Percentiles rank a stretch among this genome's conserved stretches.
Evolutionary conservation across 176 grass and related monocot genomes (phyloP).

Genomic region (Carex kokanica): DNA sequence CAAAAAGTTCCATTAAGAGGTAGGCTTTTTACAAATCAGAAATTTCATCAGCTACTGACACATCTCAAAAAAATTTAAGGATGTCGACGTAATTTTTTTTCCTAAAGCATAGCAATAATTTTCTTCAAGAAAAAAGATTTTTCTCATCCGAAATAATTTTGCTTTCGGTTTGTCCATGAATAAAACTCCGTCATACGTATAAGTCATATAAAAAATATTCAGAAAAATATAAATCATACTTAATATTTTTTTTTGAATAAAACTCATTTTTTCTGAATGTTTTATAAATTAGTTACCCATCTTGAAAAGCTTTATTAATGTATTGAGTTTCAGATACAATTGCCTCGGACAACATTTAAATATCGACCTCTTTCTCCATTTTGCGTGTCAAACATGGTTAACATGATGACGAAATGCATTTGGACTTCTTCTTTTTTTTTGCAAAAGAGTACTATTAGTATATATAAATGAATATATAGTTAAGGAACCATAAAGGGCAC

Average conservation of each 20-base stretch:
- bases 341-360: too few species aligned
- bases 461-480: background rate
- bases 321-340: too few species aligned
- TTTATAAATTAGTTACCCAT: background rate
- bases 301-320: too few species aligned
- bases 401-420: slow-evolving; percentile 3
- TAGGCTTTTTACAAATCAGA: too few species aligned
- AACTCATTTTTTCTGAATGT: background rate
- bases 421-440: background rate
- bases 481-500: background rate
- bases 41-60: too few species aligned
- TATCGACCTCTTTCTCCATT: too few species aligned
- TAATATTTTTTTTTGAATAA: too few species aligned
- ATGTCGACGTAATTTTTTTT: background rate
- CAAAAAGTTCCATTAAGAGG: too few species aligned
- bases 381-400: too few species aligned
- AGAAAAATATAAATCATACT: too few species aligned
- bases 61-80: too few species aligned
- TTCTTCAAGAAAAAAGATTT: background rate
- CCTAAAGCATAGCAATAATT: background rate
- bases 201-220: background rate
- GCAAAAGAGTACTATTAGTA: background rate
- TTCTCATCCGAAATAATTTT: background rate
- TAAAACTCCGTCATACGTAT: background rate
- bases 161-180: background rate